Conservation (phyloP, 257 asterid genomes). For the Solanum dulcamara region DNA sequence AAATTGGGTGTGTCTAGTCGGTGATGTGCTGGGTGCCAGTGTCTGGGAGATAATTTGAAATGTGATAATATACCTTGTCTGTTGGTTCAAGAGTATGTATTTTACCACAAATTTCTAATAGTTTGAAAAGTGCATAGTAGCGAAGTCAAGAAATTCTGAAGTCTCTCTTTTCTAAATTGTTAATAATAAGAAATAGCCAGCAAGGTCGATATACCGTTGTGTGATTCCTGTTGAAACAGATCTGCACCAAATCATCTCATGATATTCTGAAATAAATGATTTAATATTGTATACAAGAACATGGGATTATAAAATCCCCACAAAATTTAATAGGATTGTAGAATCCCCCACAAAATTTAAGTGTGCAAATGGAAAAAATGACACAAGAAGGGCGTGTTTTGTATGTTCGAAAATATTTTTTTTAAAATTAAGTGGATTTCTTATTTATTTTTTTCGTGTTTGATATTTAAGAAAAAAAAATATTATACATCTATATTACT, state of each 20-base stretch:
- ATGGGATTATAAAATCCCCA: not conserved
- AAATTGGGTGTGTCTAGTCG: not conserved
- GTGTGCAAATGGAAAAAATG: not conserved
- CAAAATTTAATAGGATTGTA: not conserved
- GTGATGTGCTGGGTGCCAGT: not conserved
- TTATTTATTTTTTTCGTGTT: not conserved
- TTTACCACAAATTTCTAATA: no score
- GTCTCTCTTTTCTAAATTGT: not conserved
- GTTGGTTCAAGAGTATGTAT: no score
- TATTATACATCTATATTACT: no score
- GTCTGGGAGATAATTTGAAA: not conserved
- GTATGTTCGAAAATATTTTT: not conserved
- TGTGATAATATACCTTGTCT: no score
- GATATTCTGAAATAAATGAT: not conserved
- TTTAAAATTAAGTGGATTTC: no score
- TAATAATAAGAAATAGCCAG: not conserved
- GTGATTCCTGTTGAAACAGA: not conserved
- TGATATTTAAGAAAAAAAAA: no score
- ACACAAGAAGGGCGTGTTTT: not conserved
- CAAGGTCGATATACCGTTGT: not conserved
- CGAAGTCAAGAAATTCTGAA: not conserved
- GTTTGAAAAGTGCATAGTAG: not conserved
- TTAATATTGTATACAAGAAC: not conserved
- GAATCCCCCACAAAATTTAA: not conserved
- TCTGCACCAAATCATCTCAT: not conserved